Percentiles rank a stretch among this genome's conserved stretches.
Evolutionary conservation across 2,329 filamentous ascomycete species (phyloP).

Genomic region (Ophiocordyceps polyrhachis-furcata): DNA sequence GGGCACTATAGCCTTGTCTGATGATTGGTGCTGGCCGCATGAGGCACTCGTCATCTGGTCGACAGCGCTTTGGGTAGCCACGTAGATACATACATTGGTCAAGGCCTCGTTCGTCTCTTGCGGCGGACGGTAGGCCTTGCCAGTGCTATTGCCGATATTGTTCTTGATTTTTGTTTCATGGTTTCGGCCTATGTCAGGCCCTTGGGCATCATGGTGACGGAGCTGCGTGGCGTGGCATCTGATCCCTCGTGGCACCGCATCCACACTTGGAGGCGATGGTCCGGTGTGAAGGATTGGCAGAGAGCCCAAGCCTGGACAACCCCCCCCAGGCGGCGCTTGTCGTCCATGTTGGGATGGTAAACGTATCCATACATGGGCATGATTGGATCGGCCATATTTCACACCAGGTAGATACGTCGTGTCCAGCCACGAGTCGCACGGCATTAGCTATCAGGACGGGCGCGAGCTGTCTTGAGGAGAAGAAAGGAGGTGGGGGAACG

Average conservation of each 20-base stretch:
- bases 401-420: conserved; percentile 46
- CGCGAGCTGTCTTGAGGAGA: neutral
- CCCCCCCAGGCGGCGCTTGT: conserved; percentile 52
- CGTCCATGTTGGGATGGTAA: conserved; percentile 78
- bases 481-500: neutral
- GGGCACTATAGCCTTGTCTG: conserved; percentile 66
- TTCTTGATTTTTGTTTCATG: conserved; percentile 54
- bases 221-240: conserved; percentile 41
- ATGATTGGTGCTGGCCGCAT: conserved; percentile 65
- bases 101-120: neutral
- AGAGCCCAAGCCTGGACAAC: conserved; percentile 76
- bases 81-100: conserved; percentile 26
- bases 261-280: conserved; percentile 36
- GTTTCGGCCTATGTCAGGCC: conserved; percentile 59
- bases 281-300: conserved; percentile 34
- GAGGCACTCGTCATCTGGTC: conserved; percentile 75
- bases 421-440: conserved; percentile 1
- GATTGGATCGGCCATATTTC: conserved; percentile 54
- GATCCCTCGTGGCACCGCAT: conserved; percentile 49
- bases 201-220: conserved; percentile 49
- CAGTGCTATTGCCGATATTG: neutral
- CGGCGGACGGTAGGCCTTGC: neutral
- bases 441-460: conserved; percentile 1
- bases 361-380: conserved; percentile 55
- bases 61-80: conserved; percentile 39